Evolutionary conservation across 1,284 basidiomycete species (phyloP), one percentile per base, ranked within the genome.

Genomic region (Volvariella surrecta): DNA sequence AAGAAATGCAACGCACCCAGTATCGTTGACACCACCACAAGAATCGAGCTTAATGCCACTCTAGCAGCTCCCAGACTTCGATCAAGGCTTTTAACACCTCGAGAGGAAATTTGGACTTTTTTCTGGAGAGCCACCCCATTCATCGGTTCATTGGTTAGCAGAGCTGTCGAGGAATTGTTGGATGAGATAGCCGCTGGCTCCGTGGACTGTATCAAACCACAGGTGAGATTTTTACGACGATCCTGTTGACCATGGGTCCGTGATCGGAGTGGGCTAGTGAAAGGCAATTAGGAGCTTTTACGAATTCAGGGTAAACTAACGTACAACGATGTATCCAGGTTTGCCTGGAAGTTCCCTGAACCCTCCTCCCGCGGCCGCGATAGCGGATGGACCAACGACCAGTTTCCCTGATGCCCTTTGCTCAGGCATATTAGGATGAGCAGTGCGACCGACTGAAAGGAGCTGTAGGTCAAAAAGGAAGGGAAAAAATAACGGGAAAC

Each of bases 61-160:
- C 70, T 61, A 3, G 65, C 64, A 1, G 79, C n/a, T n/a, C 79
- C 44, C 73, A 73, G 8, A 75, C 71, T 15, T 66, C 62, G 8
- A 57, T 55, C 18, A 74, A 48, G 3, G 59, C 73, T 28, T 74
- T 67, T 16, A 77, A 54, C 10, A 72, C 66, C 51, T 76, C 71
- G 2, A 79, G 60, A 0, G 63, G 64, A 56, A 84, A 82, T 3
- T 74, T 59, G 63, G 50, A 18, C 80, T 68, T 56, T 80, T 79
- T 53, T 75, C 70, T 38, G 71, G 44, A 19, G 66, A 70, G 2
- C 79, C 79, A 10, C 79, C 80, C 67, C 75, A 84, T 40, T 68
- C 49, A 54, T 82, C 81, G 2, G 73, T 75, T 21, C 80, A 72
- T 28, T 70, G 46, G 60, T 82, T 82, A 30, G 69, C 60, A n/a